Base-by-base conservation (phyloP, 2,329 filamentous ascomycete genomes). In the Aspergillus latus region DNA sequence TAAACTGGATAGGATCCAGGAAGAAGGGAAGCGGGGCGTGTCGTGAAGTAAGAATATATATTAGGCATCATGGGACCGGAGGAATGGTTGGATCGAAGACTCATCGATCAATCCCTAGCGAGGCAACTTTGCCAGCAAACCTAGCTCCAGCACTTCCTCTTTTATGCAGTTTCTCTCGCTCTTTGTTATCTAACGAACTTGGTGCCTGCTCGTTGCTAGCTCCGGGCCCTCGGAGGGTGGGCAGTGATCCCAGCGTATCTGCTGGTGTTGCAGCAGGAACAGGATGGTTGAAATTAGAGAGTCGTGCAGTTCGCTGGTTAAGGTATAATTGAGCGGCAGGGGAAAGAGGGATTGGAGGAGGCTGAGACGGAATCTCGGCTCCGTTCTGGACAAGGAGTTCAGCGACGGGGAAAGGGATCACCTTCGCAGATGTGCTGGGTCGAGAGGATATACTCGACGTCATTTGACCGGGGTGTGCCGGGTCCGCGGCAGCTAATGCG, bases 381-480 rank as follows among this genome's bases (percentile, higher is more conserved):
- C 94, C 94, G 68, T 99, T 97, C 66, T 97, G 95, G 11, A 96
- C 80, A 11, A 99, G 82, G 57, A 99, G 78, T 72, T 99, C 94
- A 11, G 94, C 94, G 42, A 97, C 81, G 0, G 94, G 87, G 70
- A 99, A 99, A 0, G 92, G 84, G 7, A 86, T 81, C 2, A 79
- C 70, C 65, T 74, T 73, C 56, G 70, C 73, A 5, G 72, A 76
- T 48, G 75, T 65, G 13, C 57, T 64, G 16, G 70, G 66, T 10
- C 67, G 66, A 52, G 64, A 60, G 8, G 68, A 63, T 39, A 65
- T 55, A 34, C 56, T 69, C 50, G 78, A 73, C 5, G 78, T 72
- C 5, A 72, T 70, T 37, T 77, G 61, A 59, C 79, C 68, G 73
- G 92, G 92, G 0, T 89, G 82, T 21, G 92, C 92, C 3, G 94